Percentiles rank a stretch among this genome's conserved stretches.
These are phyloP conservation scores for Jamesozyma spencerorum DNA, from an alignment of 805 yeast species.

Conservation along the genomic window DNA sequence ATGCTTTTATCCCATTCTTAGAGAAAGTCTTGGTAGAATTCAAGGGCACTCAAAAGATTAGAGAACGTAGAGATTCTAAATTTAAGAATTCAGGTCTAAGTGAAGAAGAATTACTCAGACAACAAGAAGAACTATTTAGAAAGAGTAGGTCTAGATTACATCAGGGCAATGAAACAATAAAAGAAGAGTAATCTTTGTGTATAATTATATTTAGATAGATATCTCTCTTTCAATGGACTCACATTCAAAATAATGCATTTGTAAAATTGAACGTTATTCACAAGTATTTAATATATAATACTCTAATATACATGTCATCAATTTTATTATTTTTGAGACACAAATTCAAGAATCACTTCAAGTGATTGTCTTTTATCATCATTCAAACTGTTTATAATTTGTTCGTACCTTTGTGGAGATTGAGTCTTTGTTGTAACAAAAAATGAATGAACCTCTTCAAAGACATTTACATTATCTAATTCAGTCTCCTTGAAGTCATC, in stretches of 20 bases:
- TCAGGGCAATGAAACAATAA: constrained; percentile 7
- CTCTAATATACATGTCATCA: too few species aligned
- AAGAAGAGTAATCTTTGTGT: constrained; percentile 1
- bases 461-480: constrained; percentile 65
- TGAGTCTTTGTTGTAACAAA: constrained; percentile 39
- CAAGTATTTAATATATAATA: too few species aligned
- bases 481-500: constrained; percentile 75
- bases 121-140: constrained; percentile 88
- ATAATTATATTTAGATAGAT: too few species aligned
- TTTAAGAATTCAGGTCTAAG: constrained; percentile 85
- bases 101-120: constrained; percentile 84
- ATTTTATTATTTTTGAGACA: constrained; percentile 13
- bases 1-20: constrained; percentile 72
- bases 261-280: too few species aligned
- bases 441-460: constrained; percentile 51
- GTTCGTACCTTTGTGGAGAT: constrained; percentile 39
- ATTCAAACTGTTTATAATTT: constrained; percentile 22
- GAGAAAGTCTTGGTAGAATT: constrained; percentile 76
- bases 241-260: too few species aligned
- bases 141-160: constrained; percentile 61
- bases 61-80: constrained; percentile 86
- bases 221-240: too few species aligned
- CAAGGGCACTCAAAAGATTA: constrained; percentile 77
- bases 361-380: constrained; percentile 26
- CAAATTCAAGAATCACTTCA: constrained; percentile 28